Evolutionary conservation across 306 rosid species (phyloP).

Genomic region (Lathyrus oleraceus): DNA sequence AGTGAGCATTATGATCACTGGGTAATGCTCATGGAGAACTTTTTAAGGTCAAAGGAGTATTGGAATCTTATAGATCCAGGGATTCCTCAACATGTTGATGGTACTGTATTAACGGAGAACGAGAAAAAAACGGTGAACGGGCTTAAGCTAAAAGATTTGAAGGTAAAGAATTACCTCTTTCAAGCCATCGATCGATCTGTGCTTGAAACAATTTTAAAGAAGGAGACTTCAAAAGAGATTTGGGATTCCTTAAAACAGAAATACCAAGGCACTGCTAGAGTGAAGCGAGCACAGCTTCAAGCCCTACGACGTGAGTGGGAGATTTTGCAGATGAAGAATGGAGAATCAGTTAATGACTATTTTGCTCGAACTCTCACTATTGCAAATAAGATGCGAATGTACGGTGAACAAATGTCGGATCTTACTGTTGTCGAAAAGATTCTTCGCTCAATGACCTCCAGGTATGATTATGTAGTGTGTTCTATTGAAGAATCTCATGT

Average conservation of each 20-base stretch:
- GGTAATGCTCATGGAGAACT: slow-evolving; percentile 4
- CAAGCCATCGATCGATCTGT: not conserved
- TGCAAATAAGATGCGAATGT: too few relatives aligned
- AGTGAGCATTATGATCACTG: not conserved
- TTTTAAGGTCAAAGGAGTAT: not conserved
- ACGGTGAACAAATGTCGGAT: too few relatives aligned
- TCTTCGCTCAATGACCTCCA: too few relatives aligned
- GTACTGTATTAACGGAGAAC: not conserved
- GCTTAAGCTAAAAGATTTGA: not conserved
- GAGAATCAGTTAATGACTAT: not conserved
- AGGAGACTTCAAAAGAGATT: not conserved
- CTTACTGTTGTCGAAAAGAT: too few relatives aligned
- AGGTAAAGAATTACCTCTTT: not conserved
- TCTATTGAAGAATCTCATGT: too few relatives aligned
- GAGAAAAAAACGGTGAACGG: not conserved
- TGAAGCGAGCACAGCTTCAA: slow-evolving; percentile 2
- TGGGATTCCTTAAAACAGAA: not conserved
- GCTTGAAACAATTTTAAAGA: too few relatives aligned
- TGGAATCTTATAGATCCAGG: not conserved
- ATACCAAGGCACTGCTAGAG: not conserved
- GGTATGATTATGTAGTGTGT: too few relatives aligned
- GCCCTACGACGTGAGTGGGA: not conserved
- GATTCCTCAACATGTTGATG: not conserved
- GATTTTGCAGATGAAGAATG: slow-evolving; percentile 3
- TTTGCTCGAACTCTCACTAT: too few relatives aligned